A percentile compares a stretch with the other conserved stretches of the same genome.
Conservation (phyloP, 352 stramenopile species). For the Phytophthora pistaciae region DNA sequence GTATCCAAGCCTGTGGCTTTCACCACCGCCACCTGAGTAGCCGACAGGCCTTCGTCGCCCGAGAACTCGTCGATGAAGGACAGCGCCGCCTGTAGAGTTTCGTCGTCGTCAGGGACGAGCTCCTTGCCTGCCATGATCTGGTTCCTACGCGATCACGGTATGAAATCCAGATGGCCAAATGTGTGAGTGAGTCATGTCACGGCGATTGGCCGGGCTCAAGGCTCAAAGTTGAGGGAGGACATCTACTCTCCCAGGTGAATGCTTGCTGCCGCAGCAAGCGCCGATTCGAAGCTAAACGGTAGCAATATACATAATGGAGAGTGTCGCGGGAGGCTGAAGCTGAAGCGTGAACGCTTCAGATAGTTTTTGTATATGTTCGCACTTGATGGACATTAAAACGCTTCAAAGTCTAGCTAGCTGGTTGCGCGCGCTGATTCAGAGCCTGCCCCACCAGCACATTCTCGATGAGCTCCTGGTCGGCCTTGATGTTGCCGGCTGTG, state of each 20-base stretch:
- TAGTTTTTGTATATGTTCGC: background rate
- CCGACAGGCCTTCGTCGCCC: constrained; percentile 1
- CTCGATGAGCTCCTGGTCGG: constrained; percentile 38
- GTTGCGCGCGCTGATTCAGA: constrained; percentile 6
- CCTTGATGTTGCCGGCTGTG: constrained; percentile 37
- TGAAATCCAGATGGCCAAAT: background rate
- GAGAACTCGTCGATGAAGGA: constrained; percentile 31
- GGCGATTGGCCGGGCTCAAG: constrained; percentile 3
- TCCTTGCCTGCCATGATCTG: background rate
- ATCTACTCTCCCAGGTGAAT: too few relatives aligned
- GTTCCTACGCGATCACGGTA: background rate
- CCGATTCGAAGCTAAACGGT: too few relatives aligned
- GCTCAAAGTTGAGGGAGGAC: too few relatives aligned
- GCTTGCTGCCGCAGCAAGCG: too few relatives aligned
- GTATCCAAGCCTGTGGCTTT: background rate
- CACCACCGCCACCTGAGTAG: background rate
- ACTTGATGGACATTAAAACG: background rate
- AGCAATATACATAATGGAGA: too few relatives aligned
- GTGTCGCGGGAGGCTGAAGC: too few relatives aligned
- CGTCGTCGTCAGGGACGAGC: constrained; percentile 19
- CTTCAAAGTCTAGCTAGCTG: background rate
- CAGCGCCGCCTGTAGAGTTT: constrained; percentile 24
- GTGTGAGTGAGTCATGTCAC: constrained; percentile 3
- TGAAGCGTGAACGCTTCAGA: background rate
- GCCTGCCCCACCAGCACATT: constrained; percentile 24